Conservation (phyloP, 1,284 basidiomycete genomes). For the Cryptococcus sp. region DNA sequence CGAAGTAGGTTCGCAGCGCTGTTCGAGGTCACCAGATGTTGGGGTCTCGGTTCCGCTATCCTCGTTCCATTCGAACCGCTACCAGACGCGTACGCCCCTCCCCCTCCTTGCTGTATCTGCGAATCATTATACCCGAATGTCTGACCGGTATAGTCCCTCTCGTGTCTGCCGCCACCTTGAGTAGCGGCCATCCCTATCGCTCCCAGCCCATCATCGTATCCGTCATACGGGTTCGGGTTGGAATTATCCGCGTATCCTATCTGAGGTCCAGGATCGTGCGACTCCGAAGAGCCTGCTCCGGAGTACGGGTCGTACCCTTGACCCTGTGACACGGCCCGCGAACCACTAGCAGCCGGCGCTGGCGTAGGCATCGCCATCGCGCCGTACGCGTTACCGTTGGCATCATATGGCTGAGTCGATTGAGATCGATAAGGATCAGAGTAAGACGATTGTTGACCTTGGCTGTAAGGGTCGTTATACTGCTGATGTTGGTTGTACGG, state of each 20-base stretch:
- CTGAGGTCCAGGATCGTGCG: slow-evolving; percentile 22
- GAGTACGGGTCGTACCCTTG: slow-evolving; percentile 10
- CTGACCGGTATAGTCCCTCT: slow-evolving; percentile 31
- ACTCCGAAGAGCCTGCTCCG: slow-evolving; percentile 16
- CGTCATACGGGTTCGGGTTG: slow-evolving; percentile 19
- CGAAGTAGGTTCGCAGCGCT: too few relatives aligned
- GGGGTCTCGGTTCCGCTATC: background rate
- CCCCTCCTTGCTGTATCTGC: slow-evolving; percentile 9
- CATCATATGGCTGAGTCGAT: slow-evolving; percentile 11
- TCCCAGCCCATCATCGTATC: slow-evolving; percentile 39
- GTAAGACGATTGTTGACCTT: slow-evolving; percentile 4
- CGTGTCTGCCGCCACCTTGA: slow-evolving; percentile 21
- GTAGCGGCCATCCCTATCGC: slow-evolving; percentile 41
- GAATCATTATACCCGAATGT: slow-evolving; percentile 19
- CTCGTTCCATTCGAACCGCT: background rate
- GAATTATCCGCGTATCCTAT: slow-evolving; percentile 15
- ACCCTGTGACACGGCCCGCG: background rate
- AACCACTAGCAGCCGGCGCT: slow-evolving; percentile 10
- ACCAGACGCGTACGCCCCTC: background rate
- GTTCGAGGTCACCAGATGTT: background rate
- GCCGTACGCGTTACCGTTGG: slow-evolving; percentile 6
- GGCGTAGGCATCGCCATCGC: slow-evolving; percentile 19
- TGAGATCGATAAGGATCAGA: slow-evolving; percentile 13
- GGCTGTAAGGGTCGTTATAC: slow-evolving; percentile 21
- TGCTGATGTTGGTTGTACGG: slow-evolving; percentile 17